phyloP scores from a whole-genome alignment of 148 eudicot species.

The Diospyros kaki region DNA sequence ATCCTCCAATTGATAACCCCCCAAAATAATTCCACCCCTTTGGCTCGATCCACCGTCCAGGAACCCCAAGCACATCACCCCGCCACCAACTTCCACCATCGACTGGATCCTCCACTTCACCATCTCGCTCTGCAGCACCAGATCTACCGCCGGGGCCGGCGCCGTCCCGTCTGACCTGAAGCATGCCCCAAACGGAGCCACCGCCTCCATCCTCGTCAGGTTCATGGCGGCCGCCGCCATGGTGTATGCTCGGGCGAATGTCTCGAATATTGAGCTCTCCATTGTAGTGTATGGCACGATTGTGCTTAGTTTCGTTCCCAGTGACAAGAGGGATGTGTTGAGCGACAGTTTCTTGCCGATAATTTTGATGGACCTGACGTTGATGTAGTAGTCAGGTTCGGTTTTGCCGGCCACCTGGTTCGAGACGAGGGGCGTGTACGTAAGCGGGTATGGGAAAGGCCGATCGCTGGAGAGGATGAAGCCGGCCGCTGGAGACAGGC shows the following conservation, averaged over 20 bases:
- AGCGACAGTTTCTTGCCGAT: slow-evolving; percentile 33
- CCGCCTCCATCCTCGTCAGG: slow-evolving; percentile 30
- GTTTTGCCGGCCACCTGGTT: slow-evolving; percentile 7
- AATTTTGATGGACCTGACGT: slow-evolving; percentile 42
- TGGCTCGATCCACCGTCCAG: slow-evolving; percentile 57
- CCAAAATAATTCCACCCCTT: slow-evolving; percentile 46
- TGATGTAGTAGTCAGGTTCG: slow-evolving; percentile 33
- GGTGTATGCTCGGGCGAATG: slow-evolving; percentile 27
- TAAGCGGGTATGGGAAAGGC: slow-evolving; percentile 17
- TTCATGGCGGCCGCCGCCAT: slow-evolving; percentile 25
- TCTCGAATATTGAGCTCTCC: slow-evolving; percentile 29
- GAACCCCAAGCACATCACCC: slow-evolving; percentile 63
- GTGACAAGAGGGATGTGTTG: background rate
- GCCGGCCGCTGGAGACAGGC: slow-evolving; percentile 41
- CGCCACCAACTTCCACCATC: slow-evolving; percentile 56
- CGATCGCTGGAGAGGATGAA: slow-evolving; percentile 27
- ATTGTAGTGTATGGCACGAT: slow-evolving; percentile 37
- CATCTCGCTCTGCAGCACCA: slow-evolving; percentile 80
- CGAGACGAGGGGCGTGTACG: slow-evolving; percentile 41
- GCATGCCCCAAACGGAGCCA: slow-evolving; percentile 49
- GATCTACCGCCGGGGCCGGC: slow-evolving; percentile 44
- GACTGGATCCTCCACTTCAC: slow-evolving; percentile 70
- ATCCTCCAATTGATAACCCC: slow-evolving; percentile 80
- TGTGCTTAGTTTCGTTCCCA: slow-evolving; percentile 42
- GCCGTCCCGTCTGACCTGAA: slow-evolving; percentile 21